phyloP scores from a whole-genome alignment of 148 eudicot genomes.

The Chenopodium album region DNA sequence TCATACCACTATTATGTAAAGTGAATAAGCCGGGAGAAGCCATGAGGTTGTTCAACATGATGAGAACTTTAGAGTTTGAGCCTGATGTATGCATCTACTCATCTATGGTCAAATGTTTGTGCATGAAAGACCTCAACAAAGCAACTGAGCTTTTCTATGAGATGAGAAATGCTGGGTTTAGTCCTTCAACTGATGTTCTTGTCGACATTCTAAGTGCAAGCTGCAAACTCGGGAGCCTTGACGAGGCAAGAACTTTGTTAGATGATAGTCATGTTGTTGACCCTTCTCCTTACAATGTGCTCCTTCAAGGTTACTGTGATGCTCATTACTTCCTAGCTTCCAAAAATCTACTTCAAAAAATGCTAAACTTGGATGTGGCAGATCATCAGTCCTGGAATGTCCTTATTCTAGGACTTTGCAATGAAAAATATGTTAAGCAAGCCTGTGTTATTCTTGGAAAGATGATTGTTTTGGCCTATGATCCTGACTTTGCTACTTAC shows the following conservation, averaged over 20 bases:
- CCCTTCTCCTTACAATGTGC: slow-evolving; percentile 45
- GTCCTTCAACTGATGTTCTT: slow-evolving; percentile 37
- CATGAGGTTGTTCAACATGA: slow-evolving; percentile 44
- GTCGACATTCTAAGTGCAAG: slow-evolving; percentile 39
- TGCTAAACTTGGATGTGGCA: slow-evolving; percentile 39
- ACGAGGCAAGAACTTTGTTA: slow-evolving; percentile 45
- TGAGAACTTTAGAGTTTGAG: slow-evolving; percentile 43
- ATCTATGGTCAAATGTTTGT: slow-evolving; percentile 43
- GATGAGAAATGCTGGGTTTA: slow-evolving; percentile 40
- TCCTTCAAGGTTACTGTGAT: slow-evolving; percentile 51
- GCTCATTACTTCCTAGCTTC: slow-evolving; percentile 32
- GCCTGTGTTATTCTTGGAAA: slow-evolving; percentile 48
- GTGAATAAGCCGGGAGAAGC: slow-evolving; percentile 38
- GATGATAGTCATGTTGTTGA: slow-evolving; percentile 37
- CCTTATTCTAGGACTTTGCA: slow-evolving; percentile 52
- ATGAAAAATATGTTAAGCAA: slow-evolving; percentile 26
- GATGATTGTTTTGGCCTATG: slow-evolving; percentile 52
- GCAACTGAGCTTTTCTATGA: slow-evolving; percentile 49
- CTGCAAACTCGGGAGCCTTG: slow-evolving; percentile 39
- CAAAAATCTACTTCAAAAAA: slow-evolving; percentile 38
- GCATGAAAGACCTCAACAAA: slow-evolving; percentile 37
- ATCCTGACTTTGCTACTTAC: slow-evolving; percentile 55
- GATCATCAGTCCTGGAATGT: slow-evolving; percentile 57
- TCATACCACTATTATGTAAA: slow-evolving; percentile 46
- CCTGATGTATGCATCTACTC: slow-evolving; percentile 43